phyloP scores from a whole-genome alignment of 768 basidiomycete genomes.

The Boletus bicolor region DNA sequence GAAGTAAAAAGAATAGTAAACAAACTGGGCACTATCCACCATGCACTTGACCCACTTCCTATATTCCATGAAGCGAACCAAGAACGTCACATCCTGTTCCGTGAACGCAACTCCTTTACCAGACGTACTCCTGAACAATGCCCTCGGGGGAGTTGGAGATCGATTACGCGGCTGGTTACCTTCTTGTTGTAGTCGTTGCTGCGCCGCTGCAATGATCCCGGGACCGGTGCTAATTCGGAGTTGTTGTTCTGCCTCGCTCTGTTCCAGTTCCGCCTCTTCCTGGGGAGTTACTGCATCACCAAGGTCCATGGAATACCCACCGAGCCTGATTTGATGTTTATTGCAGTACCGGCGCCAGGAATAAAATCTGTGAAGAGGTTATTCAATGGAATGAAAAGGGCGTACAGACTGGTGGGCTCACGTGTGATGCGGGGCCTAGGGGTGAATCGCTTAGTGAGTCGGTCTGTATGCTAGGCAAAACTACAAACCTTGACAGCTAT shows the following conservation, averaged over 20 bases:
- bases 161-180: conserved; percentile 46
- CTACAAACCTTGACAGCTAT: conserved; percentile 72
- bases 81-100: conserved; percentile 73
- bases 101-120: conserved; percentile 91
- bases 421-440: conserved; percentile 86
- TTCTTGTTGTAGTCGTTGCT: conserved; percentile 39
- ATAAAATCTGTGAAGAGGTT: conserved; percentile 58
- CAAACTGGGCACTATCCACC: background rate
- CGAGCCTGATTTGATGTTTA: conserved; percentile 87
- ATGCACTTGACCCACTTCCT: conserved; percentile 52
- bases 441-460: conserved; percentile 2
- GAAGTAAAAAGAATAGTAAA: conserved; percentile 3
- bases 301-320: conserved; percentile 75
- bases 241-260: conserved; percentile 41
- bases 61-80: conserved; percentile 75
- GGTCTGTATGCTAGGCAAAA: background rate
- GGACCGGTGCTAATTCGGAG: conserved; percentile 37
- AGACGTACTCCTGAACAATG: conserved; percentile 79
- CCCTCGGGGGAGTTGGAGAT: conserved; percentile 78
- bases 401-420: conserved; percentile 32
- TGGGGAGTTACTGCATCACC: conserved; percentile 47
- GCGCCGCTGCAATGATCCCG: conserved; percentile 44
- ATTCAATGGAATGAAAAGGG: background rate
- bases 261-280: conserved; percentile 42
- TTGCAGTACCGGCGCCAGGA: conserved; percentile 92